A percentile compares a stretch with the other conserved stretches of the same genome.
phyloP scores from a whole-genome alignment of 116 monocot genomes.

The Trichopus zeylanicus region DNA sequence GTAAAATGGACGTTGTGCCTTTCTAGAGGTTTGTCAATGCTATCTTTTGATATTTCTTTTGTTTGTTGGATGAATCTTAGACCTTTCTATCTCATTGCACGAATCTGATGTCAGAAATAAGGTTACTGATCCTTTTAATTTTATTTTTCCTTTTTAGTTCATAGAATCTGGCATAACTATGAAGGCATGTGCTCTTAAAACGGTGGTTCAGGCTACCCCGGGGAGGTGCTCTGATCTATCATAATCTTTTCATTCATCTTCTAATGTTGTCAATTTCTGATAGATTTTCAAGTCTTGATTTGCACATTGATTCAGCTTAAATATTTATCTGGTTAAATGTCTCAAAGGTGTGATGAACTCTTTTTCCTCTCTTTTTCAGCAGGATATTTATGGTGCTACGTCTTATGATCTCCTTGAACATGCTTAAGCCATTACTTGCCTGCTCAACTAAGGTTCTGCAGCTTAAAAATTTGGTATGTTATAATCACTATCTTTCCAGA shows the following conservation, averaged over 20 bases:
- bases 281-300: too few species aligned
- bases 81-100: not conserved
- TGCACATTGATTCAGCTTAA: too few species aligned
- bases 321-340: too few species aligned
- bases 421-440: slow-evolving; percentile 60
- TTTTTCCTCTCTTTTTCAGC: slow-evolving; percentile 18
- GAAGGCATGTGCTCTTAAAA: slow-evolving; percentile 83
- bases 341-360: too few species aligned
- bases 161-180: slow-evolving; percentile 58
- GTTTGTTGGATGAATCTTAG: not conserved
- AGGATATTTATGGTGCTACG: slow-evolving; percentile 16
- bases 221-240: slow-evolving; percentile 21
- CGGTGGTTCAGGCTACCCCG: slow-evolving; percentile 57
- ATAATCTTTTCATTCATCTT: not conserved
- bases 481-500: not conserved
- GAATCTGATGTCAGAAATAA: not conserved
- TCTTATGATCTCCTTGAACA: slow-evolving; percentile 64
- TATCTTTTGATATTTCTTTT: slow-evolving; percentile 1
- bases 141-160: slow-evolving; percentile 51
- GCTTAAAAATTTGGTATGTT: slow-evolving; percentile 78
- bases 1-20: slow-evolving; percentile 61
- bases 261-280: not conserved
- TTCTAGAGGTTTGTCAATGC: slow-evolving; percentile 64
- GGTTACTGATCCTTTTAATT: not conserved
- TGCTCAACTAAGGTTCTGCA: slow-evolving; percentile 61